phyloP scores from a whole-genome alignment of 352 stramenopile species.

The Phytophthora brassicae region DNA sequence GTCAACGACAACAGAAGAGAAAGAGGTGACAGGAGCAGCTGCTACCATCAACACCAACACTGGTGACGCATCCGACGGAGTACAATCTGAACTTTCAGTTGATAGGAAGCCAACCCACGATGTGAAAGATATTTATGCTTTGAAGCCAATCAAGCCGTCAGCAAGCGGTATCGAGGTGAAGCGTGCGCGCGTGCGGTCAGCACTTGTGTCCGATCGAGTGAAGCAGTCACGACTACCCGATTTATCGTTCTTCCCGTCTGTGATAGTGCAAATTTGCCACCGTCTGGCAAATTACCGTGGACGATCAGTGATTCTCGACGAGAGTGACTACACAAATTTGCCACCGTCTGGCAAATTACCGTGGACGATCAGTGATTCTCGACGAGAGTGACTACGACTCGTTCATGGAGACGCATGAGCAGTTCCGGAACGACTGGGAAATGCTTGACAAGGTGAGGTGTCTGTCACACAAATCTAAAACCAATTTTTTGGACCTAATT shows the following conservation, averaged over 20 bases:
- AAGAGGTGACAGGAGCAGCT: neutral
- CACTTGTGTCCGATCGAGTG: slow-evolving; percentile 36
- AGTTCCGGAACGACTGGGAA: slow-evolving; percentile 57
- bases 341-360: slow-evolving; percentile 50
- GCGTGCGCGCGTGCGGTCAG: slow-evolving; percentile 41
- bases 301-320: slow-evolving; percentile 56
- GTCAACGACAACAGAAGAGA: neutral
- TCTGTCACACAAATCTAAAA: neutral
- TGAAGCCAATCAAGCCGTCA: slow-evolving; percentile 26
- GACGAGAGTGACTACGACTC: slow-evolving; percentile 63
- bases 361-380: slow-evolving; percentile 53
- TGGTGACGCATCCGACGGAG: neutral
- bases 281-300: slow-evolving; percentile 46
- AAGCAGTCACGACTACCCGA: slow-evolving; percentile 44
- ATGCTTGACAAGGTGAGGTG: slow-evolving; percentile 63
- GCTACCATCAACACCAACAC: neutral
- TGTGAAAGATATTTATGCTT: slow-evolving; percentile 11
- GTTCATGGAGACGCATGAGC: slow-evolving; percentile 55
- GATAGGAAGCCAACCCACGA: neutral
- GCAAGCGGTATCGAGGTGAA: slow-evolving; percentile 37
- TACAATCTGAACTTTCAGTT: neutral
- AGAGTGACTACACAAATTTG: slow-evolving; percentile 56
- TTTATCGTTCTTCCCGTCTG: slow-evolving; percentile 51
- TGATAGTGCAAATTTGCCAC: slow-evolving; percentile 59
- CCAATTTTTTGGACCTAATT: neutral